These are phyloP conservation scores for Phaeosphaeria sp. DNA, from an alignment of 2,329 filamentous ascomycete species.

Conservation along the genomic window DNA sequence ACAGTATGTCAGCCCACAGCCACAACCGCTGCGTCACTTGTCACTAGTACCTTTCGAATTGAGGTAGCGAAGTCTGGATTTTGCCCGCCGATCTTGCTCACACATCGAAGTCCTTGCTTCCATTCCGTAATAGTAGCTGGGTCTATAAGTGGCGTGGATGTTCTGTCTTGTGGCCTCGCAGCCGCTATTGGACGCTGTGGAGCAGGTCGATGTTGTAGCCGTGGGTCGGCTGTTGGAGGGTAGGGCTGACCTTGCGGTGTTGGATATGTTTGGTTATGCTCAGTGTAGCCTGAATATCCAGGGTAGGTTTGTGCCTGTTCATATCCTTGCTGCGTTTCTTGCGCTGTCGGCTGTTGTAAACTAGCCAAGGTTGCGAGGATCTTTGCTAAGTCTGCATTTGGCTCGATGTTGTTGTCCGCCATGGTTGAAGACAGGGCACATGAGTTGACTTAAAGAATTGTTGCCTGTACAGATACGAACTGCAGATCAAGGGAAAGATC, in stretches of 20 bases:
- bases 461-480: background rate
- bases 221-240: conserved; percentile 27
- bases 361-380: conserved; percentile 46
- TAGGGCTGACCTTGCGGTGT: conserved; percentile 8
- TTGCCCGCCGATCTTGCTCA: conserved; percentile 55
- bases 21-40: background rate
- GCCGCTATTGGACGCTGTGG: conserved; percentile 20
- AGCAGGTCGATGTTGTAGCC: conserved; percentile 22
- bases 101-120: conserved; percentile 55
- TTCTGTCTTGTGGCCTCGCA: conserved; percentile 21
- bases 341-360: conserved; percentile 27
- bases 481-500: background rate
- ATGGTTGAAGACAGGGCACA: conserved; percentile 23
- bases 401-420: conserved; percentile 32
- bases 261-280: conserved; percentile 3
- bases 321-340: conserved; percentile 17
- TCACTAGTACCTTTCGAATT: conserved; percentile 48
- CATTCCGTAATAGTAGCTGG: conserved; percentile 58
- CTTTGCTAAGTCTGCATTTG: conserved; percentile 40
- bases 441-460: background rate
- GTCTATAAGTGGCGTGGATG: conserved; percentile 46
- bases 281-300: conserved; percentile 8
- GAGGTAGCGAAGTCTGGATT: conserved; percentile 51
- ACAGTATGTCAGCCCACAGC: conserved; percentile 14
- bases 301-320: conserved; percentile 10